Conservation (phyloP, 2,329 filamentous ascomycete species). For the Claviceps humidiphila region DNA sequence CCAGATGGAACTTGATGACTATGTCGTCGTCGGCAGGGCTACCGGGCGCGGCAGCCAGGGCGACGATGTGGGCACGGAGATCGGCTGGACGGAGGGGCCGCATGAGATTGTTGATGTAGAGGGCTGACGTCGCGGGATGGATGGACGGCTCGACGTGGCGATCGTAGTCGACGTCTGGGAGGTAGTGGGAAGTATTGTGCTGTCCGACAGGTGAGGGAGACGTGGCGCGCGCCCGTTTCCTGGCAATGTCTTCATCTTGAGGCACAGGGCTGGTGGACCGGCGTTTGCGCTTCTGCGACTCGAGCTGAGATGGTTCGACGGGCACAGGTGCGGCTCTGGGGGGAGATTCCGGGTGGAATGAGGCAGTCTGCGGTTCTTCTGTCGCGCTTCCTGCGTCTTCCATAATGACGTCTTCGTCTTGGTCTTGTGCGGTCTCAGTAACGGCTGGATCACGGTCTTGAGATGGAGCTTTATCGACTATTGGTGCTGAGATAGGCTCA, state of each 20-base stretch:
- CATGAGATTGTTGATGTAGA: slow-evolving; percentile 88
- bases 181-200: background rate
- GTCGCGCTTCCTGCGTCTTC: background rate
- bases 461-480: background rate
- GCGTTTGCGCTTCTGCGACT: slow-evolving; percentile 53
- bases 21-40: slow-evolving; percentile 35
- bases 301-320: slow-evolving; percentile 13
- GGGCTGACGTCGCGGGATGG: slow-evolving; percentile 59
- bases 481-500: background rate
- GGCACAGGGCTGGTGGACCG: slow-evolving; percentile 50
- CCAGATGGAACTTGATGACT: slow-evolving; percentile 62
- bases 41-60: slow-evolving; percentile 49
- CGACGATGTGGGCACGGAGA: slow-evolving; percentile 55
- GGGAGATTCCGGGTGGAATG: background rate
- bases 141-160: slow-evolving; percentile 39
- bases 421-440: background rate
- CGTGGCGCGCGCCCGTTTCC: slow-evolving; percentile 38
- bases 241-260: slow-evolving; percentile 34
- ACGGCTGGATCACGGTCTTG: background rate
- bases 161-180: slow-evolving; percentile 20
- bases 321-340: slow-evolving; percentile 3
- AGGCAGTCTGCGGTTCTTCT: background rate
- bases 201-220: background rate
- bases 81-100: slow-evolving; percentile 60
- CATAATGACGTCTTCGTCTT: background rate